Percentiles rank a stretch among this genome's conserved stretches.
Evolutionary conservation across 805 yeast genomes (phyloP).

Genomic region (Myxozyma vanderwaltii): DNA sequence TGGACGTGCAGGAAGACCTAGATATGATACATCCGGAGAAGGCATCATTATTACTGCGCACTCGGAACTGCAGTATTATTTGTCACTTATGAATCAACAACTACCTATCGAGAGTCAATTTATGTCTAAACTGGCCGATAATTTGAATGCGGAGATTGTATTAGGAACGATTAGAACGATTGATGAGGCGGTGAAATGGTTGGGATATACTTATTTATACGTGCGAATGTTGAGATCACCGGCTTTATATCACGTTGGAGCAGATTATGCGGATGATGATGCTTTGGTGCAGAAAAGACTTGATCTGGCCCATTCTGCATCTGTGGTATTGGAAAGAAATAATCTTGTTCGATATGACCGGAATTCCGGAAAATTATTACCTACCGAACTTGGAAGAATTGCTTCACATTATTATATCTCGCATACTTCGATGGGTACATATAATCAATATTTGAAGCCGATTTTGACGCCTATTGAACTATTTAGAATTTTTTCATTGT

Average conservation of each 20-base stretch:
- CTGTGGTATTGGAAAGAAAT: slow-evolving; percentile 57
- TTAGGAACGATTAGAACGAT: slow-evolving; percentile 47
- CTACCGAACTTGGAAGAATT: slow-evolving; percentile 77
- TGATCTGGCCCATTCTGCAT: slow-evolving; percentile 77
- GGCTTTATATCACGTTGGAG: slow-evolving; percentile 70
- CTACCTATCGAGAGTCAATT: slow-evolving; percentile 52
- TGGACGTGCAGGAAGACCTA: slow-evolving; percentile 49
- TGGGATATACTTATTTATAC: slow-evolving; percentile 51
- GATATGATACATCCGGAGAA: slow-evolving; percentile 54
- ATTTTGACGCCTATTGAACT: slow-evolving; percentile 71
- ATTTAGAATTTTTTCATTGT: slow-evolving; percentile 70
- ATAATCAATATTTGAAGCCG: slow-evolving; percentile 63
- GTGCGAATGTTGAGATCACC: slow-evolving; percentile 65
- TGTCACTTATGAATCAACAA: slow-evolving; percentile 48
- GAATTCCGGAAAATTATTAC: slow-evolving; percentile 49
- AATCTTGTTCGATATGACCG: slow-evolving; percentile 64
- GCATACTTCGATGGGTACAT: slow-evolving; percentile 69
- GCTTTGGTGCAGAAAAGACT: slow-evolving; percentile 55
- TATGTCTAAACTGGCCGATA: slow-evolving; percentile 35
- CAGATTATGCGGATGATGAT: slow-evolving; percentile 58
- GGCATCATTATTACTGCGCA: slow-evolving; percentile 53
- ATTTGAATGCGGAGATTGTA: slow-evolving; percentile 49
- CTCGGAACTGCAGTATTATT: slow-evolving; percentile 45
- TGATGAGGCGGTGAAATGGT: slow-evolving; percentile 51
- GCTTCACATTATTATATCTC: slow-evolving; percentile 86